Percentiles rank a stretch among this genome's conserved stretches.
Conservation (phyloP, 345 rosid species). For the Iberis pinnata region DNA sequence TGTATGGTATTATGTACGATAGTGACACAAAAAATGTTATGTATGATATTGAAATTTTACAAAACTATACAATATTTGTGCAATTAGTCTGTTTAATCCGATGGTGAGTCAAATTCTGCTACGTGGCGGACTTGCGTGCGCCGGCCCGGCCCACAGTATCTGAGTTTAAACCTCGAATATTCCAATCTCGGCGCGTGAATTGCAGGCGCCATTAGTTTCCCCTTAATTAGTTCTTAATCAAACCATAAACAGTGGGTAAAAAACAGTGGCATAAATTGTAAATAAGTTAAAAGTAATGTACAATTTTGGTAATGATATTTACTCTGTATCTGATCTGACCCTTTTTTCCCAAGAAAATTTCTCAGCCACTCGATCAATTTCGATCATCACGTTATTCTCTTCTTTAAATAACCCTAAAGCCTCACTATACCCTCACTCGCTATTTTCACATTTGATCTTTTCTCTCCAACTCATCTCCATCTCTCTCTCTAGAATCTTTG, state of each 20-base stretch:
- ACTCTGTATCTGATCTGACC: constrained; percentile 15
- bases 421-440: constrained; percentile 27
- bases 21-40: no score
- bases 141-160: constrained; percentile 23
- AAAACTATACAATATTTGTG: no score
- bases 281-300: constrained; percentile 10
- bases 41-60: no score
- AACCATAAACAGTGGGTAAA: constrained; percentile 3
- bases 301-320: not conserved
- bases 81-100: no score
- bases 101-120: not conserved
- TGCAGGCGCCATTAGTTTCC: constrained; percentile 16
- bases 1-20: no score
- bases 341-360: constrained; percentile 17
- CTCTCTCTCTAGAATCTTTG: not conserved
- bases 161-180: constrained; percentile 26
- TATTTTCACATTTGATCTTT: not conserved
- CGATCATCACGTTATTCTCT: constrained; percentile 7
- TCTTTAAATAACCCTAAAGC: constrained; percentile 27
- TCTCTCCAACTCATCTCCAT: constrained; percentile 15
- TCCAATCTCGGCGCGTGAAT: no score
- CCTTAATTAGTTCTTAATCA: not conserved
- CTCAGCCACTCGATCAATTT: constrained; percentile 25
- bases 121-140: not conserved
- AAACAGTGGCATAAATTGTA: constrained; percentile 20